These are phyloP conservation scores for Calocybe cyanea DNA, from an alignment of 768 basidiomycete genomes.

Conservation along the genomic window DNA sequence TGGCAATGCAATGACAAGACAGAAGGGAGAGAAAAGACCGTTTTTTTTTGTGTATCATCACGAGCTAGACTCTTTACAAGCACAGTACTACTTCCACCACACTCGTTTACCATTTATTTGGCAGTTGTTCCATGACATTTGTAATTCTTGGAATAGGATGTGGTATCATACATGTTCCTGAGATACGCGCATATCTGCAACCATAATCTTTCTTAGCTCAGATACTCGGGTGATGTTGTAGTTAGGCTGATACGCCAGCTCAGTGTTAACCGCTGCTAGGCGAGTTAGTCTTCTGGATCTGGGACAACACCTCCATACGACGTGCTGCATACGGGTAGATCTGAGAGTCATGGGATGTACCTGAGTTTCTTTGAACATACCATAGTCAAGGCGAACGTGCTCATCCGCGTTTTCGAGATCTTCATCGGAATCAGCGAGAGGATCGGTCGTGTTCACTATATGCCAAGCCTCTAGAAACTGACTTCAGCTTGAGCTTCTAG, in stretches of 20 bases:
- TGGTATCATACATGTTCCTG: constrained; percentile 6
- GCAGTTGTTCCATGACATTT: neutral
- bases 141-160: constrained; percentile 8
- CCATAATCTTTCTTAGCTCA: neutral
- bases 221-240: neutral
- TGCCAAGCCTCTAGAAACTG: constrained; percentile 67
- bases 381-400: constrained; percentile 59
- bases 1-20: neutral
- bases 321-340: constrained; percentile 31
- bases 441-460: constrained; percentile 56
- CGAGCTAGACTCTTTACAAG: constrained; percentile 4
- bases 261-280: neutral
- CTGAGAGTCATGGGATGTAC: neutral
- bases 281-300: constrained; percentile 8
- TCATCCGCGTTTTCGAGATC: constrained; percentile 55
- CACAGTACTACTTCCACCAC: constrained; percentile 2
- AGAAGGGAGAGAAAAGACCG: constrained; percentile 1
- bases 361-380: constrained; percentile 38
- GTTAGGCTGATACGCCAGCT: neutral
- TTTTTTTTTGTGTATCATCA: neutral
- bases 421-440: constrained; percentile 70
- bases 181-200: neutral
- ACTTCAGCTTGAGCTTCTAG: constrained; percentile 6
- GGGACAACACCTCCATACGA: constrained; percentile 30
- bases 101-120: constrained; percentile 4